Percentiles rank a stretch among this genome's conserved stretches.
phyloP scores from a whole-genome alignment of 2,329 filamentous ascomycete species.

The Coleophoma eucalyptorum region DNA sequence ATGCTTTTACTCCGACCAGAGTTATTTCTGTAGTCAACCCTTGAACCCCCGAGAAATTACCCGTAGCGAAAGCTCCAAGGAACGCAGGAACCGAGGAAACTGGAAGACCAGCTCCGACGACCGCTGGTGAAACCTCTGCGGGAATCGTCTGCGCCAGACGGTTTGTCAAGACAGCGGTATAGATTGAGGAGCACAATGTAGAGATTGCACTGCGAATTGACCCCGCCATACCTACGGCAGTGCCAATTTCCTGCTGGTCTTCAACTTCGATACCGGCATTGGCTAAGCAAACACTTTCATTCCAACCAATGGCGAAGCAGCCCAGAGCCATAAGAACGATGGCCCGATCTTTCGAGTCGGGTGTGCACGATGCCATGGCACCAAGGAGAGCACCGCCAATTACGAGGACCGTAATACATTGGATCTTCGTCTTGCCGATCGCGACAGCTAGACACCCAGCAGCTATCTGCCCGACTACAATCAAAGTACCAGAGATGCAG shows the following conservation, averaged over 20 bases:
- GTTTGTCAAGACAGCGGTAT: slow-evolving; percentile 31
- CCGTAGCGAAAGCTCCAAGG: slow-evolving; percentile 26
- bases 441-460: slow-evolving; percentile 31
- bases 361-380: not conserved
- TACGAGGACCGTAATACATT: slow-evolving; percentile 22
- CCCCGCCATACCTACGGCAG: slow-evolving; percentile 28
- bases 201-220: slow-evolving; percentile 31
- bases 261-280: slow-evolving; percentile 28
- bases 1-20: slow-evolving; percentile 24
- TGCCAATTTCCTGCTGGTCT: slow-evolving; percentile 31
- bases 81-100: slow-evolving; percentile 29
- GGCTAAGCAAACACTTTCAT: slow-evolving; percentile 29
- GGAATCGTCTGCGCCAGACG: slow-evolving; percentile 27
- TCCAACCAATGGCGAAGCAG: slow-evolving; percentile 30
- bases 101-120: slow-evolving; percentile 33
- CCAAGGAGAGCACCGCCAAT: not conserved
- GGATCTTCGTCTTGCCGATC: slow-evolving; percentile 30
- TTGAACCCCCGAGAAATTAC: slow-evolving; percentile 23
- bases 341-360: not conserved
- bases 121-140: slow-evolving; percentile 25
- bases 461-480: not conserved
- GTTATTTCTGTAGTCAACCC: slow-evolving; percentile 27
- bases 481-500: not conserved
- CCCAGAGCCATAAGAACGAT: slow-evolving; percentile 3
- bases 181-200: slow-evolving; percentile 28